These are phyloP conservation scores for Fusarium bulbicola DNA, from an alignment of 2,329 filamentous ascomycete genomes.

Conservation along the genomic window DNA sequence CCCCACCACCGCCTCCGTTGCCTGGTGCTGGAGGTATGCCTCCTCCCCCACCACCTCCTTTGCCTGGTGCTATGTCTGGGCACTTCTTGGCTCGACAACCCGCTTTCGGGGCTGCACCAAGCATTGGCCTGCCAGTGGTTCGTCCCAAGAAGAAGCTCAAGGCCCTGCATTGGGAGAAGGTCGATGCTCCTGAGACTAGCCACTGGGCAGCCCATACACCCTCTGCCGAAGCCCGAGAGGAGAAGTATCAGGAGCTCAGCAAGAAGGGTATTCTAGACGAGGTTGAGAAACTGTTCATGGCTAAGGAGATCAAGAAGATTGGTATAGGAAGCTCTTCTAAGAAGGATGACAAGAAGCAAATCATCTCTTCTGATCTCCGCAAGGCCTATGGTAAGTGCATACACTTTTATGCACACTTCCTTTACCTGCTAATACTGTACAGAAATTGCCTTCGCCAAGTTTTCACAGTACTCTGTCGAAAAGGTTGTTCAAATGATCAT, in stretches of 20 bases:
- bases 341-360: constrained; percentile 96
- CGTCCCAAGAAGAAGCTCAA: constrained; percentile 99
- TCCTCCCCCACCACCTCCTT: constrained; percentile 69
- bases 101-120: constrained; percentile 61
- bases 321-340: constrained; percentile 72
- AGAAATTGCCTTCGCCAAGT: constrained; percentile 93
- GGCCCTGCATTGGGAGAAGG: constrained; percentile 98
- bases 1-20: constrained; percentile 33
- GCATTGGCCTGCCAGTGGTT: constrained; percentile 79
- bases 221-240: constrained; percentile 88
- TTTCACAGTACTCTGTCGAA: constrained; percentile 83
- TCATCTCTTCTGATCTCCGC: constrained; percentile 90
- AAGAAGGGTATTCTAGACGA: constrained; percentile 96
- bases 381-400: constrained; percentile 77
- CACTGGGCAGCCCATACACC: constrained; percentile 91
- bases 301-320: constrained; percentile 93
- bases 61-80: constrained; percentile 75
- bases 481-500: constrained; percentile 93
- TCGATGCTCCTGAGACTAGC: constrained; percentile 89
- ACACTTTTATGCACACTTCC: not conserved
- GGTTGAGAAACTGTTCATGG: constrained; percentile 96
- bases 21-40: constrained; percentile 53
- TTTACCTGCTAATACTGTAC: constrained; percentile 43
- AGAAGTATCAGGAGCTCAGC: constrained; percentile 93
- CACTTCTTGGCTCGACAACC: constrained; percentile 77